Base-by-base conservation (phyloP, 768 basidiomycete species). In the Kwoniella heveanensis region DNA sequence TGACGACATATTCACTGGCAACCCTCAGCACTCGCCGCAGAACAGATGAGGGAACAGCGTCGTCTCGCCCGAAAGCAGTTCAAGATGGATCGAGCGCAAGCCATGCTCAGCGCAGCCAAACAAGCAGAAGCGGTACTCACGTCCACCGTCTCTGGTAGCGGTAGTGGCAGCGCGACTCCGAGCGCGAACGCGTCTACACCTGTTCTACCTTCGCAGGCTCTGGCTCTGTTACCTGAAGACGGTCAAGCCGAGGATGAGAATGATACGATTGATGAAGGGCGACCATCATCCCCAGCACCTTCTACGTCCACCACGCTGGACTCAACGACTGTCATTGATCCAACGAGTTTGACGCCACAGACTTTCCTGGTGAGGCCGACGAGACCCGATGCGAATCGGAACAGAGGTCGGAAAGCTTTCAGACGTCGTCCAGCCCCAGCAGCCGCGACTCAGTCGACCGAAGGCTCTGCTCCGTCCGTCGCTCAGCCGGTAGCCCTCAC, bases 81-180 rank as follows among this genome's bases (percentile, higher is more conserved):
- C 83, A 99, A 99, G 80, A 83, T 88, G 39, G 92, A 95, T 74
- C 87, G 96, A 73, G 93, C 94, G 26, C 83, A 84, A 60, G 95
- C 93, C 1, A 89, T 80, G 65, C 69, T 81, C 26, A 66, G 72
- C n/a, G 79, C 80, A 17, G 77, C 77, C 32, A 75, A 96, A 68
- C 91, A 91, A 0, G 80, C 80, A 19, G 82, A 83, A 65, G 79
- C 76, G 9, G 69, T 82, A 47, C 64, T 79, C 8, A 62, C 61
- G 13, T 39, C 61, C 5, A 47, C 54, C 13, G 62, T 67, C 1
- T 30, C 66, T 29, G 64, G 58, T 60, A 30, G 21, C n/a, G 39
- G 32, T 6, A 6, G 5, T 32, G 32, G 32, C 13, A 32, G 4
- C 39, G 39, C 39, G 8, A 19, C 39, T 44, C 17, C 39, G 17